These are phyloP conservation scores for Vigna unguiculata DNA, from an alignment of 306 rosid species.

Conservation along the genomic window DNA sequence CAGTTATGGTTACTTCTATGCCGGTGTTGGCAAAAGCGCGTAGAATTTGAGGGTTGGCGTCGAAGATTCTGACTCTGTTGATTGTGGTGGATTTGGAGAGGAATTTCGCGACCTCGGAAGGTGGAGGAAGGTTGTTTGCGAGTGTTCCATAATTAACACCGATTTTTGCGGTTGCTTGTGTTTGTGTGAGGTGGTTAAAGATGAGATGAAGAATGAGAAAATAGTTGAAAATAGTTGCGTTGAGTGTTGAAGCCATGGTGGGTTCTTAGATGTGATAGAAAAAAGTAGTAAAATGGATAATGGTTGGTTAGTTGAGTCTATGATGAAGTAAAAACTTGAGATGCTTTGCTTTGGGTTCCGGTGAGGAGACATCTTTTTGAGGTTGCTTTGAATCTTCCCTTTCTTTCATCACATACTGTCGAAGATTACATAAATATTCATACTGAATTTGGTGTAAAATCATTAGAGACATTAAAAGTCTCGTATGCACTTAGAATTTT, in stretches of 20 bases:
- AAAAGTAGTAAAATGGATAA: not conserved
- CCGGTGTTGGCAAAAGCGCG: constrained; percentile 64
- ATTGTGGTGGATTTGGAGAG: constrained; percentile 63
- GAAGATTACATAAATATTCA: not conserved
- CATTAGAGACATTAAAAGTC: no score
- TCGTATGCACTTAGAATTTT: no score
- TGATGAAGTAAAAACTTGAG: constrained; percentile 58
- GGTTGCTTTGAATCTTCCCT: constrained; percentile 1
- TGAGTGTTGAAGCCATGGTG: constrained; percentile 33
- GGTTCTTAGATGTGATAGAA: not conserved
- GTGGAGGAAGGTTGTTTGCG: constrained; percentile 76
- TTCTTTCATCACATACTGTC: no score
- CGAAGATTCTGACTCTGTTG: constrained; percentile 62
- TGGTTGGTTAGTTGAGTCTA: constrained; percentile 25
- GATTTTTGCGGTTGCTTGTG: constrained; percentile 47
- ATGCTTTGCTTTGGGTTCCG: constrained; percentile 59
- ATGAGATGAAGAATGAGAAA: not conserved
- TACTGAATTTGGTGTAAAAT: no score
- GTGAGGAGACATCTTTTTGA: constrained; percentile 27
- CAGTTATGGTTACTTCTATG: constrained; percentile 60
- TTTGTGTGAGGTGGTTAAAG: not conserved
- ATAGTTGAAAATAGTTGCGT: not conserved
- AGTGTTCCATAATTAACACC: constrained; percentile 84
- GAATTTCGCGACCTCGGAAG: constrained; percentile 64
- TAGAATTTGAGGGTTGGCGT: constrained; percentile 59